Conservation (phyloP, 2,329 filamentous ascomycete genomes). For the Dothiorella sarmentorum region DNA sequence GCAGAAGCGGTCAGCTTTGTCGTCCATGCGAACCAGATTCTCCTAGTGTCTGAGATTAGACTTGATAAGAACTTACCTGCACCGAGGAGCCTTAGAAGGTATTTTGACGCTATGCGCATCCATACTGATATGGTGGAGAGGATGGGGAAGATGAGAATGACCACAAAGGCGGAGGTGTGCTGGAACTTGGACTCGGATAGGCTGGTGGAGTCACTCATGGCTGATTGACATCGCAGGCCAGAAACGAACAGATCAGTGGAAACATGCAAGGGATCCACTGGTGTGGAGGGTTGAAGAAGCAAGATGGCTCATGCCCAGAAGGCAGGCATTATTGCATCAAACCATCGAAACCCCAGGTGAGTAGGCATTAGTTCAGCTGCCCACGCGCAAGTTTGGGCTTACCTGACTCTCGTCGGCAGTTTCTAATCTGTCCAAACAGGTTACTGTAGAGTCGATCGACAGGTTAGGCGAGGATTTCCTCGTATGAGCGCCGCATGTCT, state of each 20-base stretch:
- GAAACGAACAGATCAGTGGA: neutral
- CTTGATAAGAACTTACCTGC: neutral
- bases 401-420: slow-evolving; percentile 8
- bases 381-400: neutral
- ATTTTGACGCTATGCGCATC: neutral
- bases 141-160: slow-evolving; percentile 1
- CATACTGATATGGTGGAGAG: slow-evolving; percentile 2
- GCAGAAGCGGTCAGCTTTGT: neutral
- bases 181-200: neutral
- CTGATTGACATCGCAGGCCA: neutral
- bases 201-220: slow-evolving; percentile 1
- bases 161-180: slow-evolving; percentile 2
- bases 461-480: neutral
- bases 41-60: neutral
- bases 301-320: neutral
- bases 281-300: slow-evolving; percentile 4
- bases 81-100: neutral
- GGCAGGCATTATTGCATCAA: neutral
- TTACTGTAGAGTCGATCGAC: neutral
- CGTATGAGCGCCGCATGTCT: neutral
- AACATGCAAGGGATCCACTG: neutral
- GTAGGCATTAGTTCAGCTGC: neutral
- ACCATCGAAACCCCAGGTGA: neutral
- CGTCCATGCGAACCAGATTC: neutral
- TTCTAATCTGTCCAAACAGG: neutral